Percentiles rank a stretch among this genome's conserved stretches.
Conservation (phyloP, 1,139 yeast species). For the Lodderomyces orthopsilosis region DNA sequence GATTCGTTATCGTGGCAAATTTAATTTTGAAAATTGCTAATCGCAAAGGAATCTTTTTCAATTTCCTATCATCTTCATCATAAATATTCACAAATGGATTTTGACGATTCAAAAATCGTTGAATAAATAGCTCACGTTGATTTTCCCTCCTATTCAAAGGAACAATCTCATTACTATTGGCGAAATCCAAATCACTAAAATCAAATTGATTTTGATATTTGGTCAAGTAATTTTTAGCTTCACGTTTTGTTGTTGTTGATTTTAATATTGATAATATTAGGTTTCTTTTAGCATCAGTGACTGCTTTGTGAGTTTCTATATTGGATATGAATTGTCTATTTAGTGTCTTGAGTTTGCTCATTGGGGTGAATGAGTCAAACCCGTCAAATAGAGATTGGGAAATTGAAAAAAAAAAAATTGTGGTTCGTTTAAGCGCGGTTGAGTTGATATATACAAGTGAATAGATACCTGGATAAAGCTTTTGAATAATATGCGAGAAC, state of each 20-base stretch:
- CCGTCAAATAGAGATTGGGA: not conserved
- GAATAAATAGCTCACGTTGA: conserved; percentile 39
- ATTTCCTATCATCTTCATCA: conserved; percentile 27
- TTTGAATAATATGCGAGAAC: too few relatives aligned
- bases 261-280: conserved; percentile 66
- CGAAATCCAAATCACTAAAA: conserved; percentile 19
- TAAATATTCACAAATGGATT: conserved; percentile 36
- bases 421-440: too few relatives aligned
- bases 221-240: conserved; percentile 61
- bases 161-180: conserved; percentile 9
- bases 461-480: too few relatives aligned
- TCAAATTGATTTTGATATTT: conserved; percentile 53
- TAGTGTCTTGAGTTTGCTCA: conserved; percentile 33
- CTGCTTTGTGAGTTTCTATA: conserved; percentile 30
- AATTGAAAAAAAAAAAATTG: not conserved
- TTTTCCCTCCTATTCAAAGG: conserved; percentile 21
- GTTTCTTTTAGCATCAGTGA: conserved; percentile 44
- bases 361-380: conserved; percentile 10
- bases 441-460: too few relatives aligned
- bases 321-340: conserved; percentile 39
- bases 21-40: conserved; percentile 52
- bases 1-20: conserved; percentile 29
- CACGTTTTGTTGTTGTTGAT: conserved; percentile 76
- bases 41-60: conserved; percentile 43
- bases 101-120: conserved; percentile 37